These are phyloP conservation scores for Aspergillus felis DNA, from an alignment of 2,329 filamentous ascomycete genomes.

Conservation along the genomic window DNA sequence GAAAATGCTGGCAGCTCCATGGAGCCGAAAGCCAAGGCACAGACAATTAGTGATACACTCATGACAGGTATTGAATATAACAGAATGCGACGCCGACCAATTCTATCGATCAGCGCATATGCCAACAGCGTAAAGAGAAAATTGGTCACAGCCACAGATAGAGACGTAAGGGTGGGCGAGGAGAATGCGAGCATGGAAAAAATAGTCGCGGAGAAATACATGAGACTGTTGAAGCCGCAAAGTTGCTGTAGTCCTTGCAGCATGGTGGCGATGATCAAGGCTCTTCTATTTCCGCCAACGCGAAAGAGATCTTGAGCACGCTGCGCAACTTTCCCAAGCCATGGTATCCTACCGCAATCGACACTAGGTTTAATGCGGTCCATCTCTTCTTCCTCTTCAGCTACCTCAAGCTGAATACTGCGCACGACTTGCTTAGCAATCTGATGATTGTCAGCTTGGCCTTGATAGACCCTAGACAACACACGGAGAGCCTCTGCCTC, in stretches of 20 bases:
- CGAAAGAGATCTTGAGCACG: constrained; percentile 30
- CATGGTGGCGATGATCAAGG: constrained; percentile 78
- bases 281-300: constrained; percentile 55
- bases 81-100: constrained; percentile 75
- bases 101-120: constrained; percentile 70
- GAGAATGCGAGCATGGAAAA: constrained; percentile 74
- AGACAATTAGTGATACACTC: constrained; percentile 66
- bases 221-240: constrained; percentile 85
- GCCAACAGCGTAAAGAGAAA: constrained; percentile 75
- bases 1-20: constrained; percentile 46
- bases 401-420: constrained; percentile 69
- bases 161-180: constrained; percentile 72
- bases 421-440: constrained; percentile 60
- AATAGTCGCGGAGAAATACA: constrained; percentile 87
- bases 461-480: constrained; percentile 61
- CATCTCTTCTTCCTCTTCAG: constrained; percentile 58
- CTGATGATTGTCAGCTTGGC: constrained; percentile 38
- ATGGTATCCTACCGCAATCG: constrained; percentile 12
- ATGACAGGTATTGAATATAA: constrained; percentile 82
- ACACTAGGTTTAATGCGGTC: constrained; percentile 16
- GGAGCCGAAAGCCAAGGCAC: constrained; percentile 68
- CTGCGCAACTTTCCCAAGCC: constrained; percentile 24
- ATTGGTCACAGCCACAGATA: constrained; percentile 78
- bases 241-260: constrained; percentile 85
- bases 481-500: constrained; percentile 61